Base-by-base conservation (phyloP, 495 filamentous ascomycete species). In the Penicillium pulvis region DNA sequence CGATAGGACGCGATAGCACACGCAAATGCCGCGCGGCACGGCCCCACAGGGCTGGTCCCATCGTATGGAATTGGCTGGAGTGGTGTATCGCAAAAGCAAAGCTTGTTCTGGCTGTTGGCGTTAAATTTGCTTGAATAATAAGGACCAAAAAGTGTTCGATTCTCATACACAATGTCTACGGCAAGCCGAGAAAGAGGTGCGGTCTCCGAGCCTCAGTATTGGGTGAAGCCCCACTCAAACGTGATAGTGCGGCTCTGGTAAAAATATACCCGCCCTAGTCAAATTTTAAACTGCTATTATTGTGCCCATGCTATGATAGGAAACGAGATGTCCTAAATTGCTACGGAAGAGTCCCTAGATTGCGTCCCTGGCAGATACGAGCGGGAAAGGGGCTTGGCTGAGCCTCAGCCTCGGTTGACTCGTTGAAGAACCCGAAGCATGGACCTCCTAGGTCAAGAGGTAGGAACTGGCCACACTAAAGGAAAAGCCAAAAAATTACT, bases 1-100 rank as follows among this genome's bases (percentile, higher is more conserved):
- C 36, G 53, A 47, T 28, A 46, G 41, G 24, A 24, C 5, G 31
- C 26, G 46, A 49, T 55, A 6, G 51, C 41, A 55, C 43, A 56
- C 54, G 54, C 54, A 56, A 19, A 49, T 50, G 54, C 54, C 54
- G 54, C 54, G 54, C 45, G 54, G 54, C 54, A 42, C 16, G n/a
- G 45, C 54, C 54, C 54, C 54, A 56, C 54, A 56, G 36, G 54
- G 45, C 54, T 50, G 53, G 16, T 41, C 16, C 39, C 6, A 41
- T 41, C 16, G 39, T 41, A 41, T 41, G 2, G n/a, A n/a, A 41
- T 41, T 17, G 39, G 39, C 16, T n/a, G 14, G 17, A 41, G 4
- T 41, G 39, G 39, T 41, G 16, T 17, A 41, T 41, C 39, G 39
- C 16, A n/a, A 41, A 41, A 17, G 7, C 5, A 41, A 41, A 41